These are phyloP conservation scores for Candida sithepensis DNA, from an alignment of 805 yeast species.

Conservation along the genomic window DNA sequence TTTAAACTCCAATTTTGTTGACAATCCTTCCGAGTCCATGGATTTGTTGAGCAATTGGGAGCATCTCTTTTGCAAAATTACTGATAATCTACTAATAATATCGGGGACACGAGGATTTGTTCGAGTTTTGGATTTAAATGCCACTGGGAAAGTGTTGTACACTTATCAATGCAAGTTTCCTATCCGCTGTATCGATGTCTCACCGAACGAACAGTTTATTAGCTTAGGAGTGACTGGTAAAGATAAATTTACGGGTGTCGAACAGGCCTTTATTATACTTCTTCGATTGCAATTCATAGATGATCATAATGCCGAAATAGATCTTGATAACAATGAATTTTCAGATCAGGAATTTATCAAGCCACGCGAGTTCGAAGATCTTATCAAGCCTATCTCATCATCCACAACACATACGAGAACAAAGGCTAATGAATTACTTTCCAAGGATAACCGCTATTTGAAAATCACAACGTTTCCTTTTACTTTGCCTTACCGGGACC, in stretches of 20 bases:
- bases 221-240: slow-evolving; percentile 84
- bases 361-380: slow-evolving; percentile 14
- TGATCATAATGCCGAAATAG: slow-evolving; percentile 2
- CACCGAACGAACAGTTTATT: slow-evolving; percentile 58
- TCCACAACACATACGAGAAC: slow-evolving; percentile 8
- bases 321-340: neutral
- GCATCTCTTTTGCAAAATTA: slow-evolving; percentile 54
- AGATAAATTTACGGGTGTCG: slow-evolving; percentile 62
- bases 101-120: slow-evolving; percentile 73
- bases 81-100: slow-evolving; percentile 57
- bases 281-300: slow-evolving; percentile 30
- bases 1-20: slow-evolving; percentile 27
- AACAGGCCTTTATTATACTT: slow-evolving; percentile 71
- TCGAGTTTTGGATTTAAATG: slow-evolving; percentile 56
- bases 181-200: slow-evolving; percentile 71
- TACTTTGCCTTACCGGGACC: slow-evolving; percentile 83
- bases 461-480: slow-evolving; percentile 34
- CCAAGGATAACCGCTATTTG: slow-evolving; percentile 1
- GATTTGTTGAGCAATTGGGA: slow-evolving; percentile 51
- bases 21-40: slow-evolving; percentile 25
- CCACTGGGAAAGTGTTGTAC: slow-evolving; percentile 61
- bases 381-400: slow-evolving; percentile 12
- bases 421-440: neutral
- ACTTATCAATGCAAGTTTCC: slow-evolving; percentile 70
- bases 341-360: slow-evolving; percentile 3